Conservation (phyloP, 805 yeast species). For the Kregervanrija fluxuum region DNA sequence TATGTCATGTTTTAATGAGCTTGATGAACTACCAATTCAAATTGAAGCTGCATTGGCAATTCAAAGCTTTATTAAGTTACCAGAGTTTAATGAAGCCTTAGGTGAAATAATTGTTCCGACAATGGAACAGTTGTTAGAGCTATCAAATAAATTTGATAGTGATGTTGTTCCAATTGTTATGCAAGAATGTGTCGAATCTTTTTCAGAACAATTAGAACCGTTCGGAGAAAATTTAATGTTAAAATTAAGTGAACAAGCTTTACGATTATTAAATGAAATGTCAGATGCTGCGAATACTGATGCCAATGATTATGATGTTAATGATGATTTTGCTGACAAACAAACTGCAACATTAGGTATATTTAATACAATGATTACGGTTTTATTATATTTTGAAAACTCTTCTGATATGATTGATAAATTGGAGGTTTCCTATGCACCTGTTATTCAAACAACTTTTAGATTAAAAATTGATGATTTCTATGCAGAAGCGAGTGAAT, state of each 20-base stretch:
- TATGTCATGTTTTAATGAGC: conserved; percentile 39
- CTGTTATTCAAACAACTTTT: conserved; percentile 65
- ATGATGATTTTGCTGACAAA: conserved; percentile 51
- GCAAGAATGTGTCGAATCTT: conserved; percentile 91
- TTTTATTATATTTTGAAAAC: conserved; percentile 80
- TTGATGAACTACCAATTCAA: conserved; percentile 61
- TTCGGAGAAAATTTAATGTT: conserved; percentile 64
- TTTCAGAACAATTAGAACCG: conserved; percentile 84
- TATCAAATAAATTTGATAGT: conserved; percentile 77
- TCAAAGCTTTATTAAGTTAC: conserved; percentile 65
- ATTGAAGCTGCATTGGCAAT: conserved; percentile 80
- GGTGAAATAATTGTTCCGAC: conserved; percentile 66
- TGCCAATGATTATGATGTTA: conserved; percentile 42
- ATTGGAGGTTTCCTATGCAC: conserved; percentile 68
- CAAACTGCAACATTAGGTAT: conserved; percentile 83
- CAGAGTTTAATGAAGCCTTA: conserved; percentile 61
- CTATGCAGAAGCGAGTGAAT: conserved; percentile 73
- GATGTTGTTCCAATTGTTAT: conserved; percentile 85
- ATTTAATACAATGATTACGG: conserved; percentile 79
- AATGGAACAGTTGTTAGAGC: conserved; percentile 67
- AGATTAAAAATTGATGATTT: conserved; percentile 66
- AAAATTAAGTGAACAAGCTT: conserved; percentile 67
- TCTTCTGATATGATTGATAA: conserved; percentile 59
- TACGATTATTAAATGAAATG: conserved; percentile 63
- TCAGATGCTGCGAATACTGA: conserved; percentile 50